phyloP scores from a whole-genome alignment of 148 eudicot genomes.

The Dianthus caryophyllus region DNA sequence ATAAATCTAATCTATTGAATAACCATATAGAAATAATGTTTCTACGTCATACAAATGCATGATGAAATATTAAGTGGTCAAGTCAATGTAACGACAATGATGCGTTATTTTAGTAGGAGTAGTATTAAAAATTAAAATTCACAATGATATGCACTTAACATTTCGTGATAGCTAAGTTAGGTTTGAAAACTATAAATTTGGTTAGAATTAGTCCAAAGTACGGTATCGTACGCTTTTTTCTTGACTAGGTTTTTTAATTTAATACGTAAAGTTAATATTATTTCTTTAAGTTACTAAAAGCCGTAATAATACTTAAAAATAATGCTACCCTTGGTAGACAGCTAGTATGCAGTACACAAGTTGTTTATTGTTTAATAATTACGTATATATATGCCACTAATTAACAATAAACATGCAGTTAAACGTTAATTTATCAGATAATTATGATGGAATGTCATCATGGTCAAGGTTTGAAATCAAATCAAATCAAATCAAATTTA shows the following conservation, averaged over 20 bases:
- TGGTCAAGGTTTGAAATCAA: no score
- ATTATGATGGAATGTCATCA: no score
- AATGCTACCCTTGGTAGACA: neutral
- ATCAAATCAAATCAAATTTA: no score
- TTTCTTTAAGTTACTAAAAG: neutral
- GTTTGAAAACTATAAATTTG: neutral
- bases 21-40: no score
- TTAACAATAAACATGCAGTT: neutral
- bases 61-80: no score
- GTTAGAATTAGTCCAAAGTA: constrained; percentile 11
- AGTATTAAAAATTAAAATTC: no score
- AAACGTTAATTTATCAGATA: no score
- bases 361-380: neutral
- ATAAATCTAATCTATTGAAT: no score
- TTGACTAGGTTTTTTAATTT: neutral
- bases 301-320: neutral
- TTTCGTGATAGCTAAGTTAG: constrained; percentile 3
- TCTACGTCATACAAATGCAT: no score
- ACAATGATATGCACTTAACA: neutral
- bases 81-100: no score
- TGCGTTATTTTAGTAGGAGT: no score
- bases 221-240: constrained; percentile 18
- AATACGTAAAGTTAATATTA: neutral
- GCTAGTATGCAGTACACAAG: constrained; percentile 10
- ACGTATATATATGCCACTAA: neutral